phyloP scores from a whole-genome alignment of 805 yeast species.

The Candida maesae region DNA sequence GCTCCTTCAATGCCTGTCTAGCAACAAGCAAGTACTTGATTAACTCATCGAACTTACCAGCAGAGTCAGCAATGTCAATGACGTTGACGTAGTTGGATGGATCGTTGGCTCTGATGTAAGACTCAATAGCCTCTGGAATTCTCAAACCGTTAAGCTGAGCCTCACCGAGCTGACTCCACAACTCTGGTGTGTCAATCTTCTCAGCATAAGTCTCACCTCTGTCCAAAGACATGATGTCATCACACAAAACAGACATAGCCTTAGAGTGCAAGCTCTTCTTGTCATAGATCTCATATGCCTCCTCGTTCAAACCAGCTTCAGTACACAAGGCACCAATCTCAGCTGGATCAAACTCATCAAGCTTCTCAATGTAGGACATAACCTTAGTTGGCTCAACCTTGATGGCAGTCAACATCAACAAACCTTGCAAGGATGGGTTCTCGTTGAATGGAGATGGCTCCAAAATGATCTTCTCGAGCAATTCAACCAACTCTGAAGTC shows the following conservation, averaged over 20 bases:
- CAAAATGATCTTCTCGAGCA: conserved; percentile 90
- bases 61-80: conserved; percentile 91
- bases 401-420: conserved; percentile 89
- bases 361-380: conserved; percentile 74
- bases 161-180: conserved; percentile 94
- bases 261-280: conserved; percentile 72
- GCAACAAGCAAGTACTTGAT: conserved; percentile 87
- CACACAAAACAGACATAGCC: conserved; percentile 89
- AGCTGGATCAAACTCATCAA: conserved; percentile 86
- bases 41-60: conserved; percentile 94
- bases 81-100: conserved; percentile 88
- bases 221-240: conserved; percentile 89
- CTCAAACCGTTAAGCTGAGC: conserved; percentile 95
- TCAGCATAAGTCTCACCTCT: conserved; percentile 94
- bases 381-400: conserved; percentile 92
- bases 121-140: conserved; percentile 84
- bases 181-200: conserved; percentile 75
- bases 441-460: conserved; percentile 98
- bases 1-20: conserved; percentile 85
- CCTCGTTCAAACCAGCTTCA: conserved; percentile 85
- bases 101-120: conserved; percentile 89
- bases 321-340: conserved; percentile 93
- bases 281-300: conserved; percentile 89
- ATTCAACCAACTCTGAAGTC: conserved; percentile 89
- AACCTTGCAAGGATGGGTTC: conserved; percentile 91